phyloP scores from a whole-genome alignment of 1,284 basidiomycete species.

The Ganoderma resinaceum region DNA sequence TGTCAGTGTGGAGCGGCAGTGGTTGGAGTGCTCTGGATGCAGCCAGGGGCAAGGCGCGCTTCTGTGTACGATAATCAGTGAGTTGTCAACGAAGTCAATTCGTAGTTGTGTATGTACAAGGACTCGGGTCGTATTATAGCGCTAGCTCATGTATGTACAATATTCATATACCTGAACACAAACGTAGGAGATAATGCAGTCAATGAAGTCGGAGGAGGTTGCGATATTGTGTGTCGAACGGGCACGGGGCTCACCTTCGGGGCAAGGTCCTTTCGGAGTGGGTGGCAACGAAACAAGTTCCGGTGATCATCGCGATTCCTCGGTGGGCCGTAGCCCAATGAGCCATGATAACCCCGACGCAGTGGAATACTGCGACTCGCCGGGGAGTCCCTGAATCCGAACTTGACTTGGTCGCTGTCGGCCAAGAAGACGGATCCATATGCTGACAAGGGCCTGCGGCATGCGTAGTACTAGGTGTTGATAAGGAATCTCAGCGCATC shows the following conservation, averaged over 20 bases:
- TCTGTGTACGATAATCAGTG: background rate
- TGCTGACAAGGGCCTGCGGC: background rate
- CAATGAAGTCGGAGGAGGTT: background rate
- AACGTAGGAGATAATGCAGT: background rate
- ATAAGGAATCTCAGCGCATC: background rate
- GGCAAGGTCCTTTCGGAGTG: too few relatives aligned
- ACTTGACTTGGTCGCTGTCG: background rate
- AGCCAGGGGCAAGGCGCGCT: background rate
- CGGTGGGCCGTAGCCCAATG: too few relatives aligned
- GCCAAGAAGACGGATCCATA: background rate
- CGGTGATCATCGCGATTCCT: too few relatives aligned
- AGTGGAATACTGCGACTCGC: background rate
- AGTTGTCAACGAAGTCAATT: background rate
- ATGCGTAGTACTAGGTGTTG: background rate
- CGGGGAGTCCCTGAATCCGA: background rate
- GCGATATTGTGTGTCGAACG: background rate
- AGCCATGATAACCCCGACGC: too few relatives aligned
- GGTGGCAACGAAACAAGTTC: too few relatives aligned
- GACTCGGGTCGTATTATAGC: constrained; percentile 7
- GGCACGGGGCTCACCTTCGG: too few relatives aligned
- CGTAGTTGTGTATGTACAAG: background rate
- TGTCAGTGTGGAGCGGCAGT: constrained; percentile 9
- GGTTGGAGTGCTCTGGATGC: background rate
- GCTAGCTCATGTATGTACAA: constrained; percentile 16
- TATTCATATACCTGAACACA: constrained; percentile 13